Evolutionary conservation across 139 green algal species (phyloP), one percentile per base, ranked within the genome.

Genomic region (Picochlorum costavermella): DNA sequence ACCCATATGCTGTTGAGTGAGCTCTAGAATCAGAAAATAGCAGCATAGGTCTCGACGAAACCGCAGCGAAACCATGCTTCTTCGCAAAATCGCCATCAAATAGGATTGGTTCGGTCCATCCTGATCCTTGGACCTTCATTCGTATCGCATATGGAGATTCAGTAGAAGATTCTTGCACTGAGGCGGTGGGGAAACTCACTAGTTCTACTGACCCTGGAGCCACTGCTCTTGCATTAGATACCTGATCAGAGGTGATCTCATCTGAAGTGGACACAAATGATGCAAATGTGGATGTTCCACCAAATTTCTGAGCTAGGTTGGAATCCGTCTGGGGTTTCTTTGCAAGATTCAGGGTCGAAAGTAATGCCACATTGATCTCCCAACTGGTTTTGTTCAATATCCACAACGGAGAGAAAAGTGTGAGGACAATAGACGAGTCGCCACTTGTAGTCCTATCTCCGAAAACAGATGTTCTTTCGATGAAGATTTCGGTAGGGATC

Each of bases 1-100:
- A 63, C 73, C 88, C 83, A 59, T 86, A 63, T 50, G 84, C 55
- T 17, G 63, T 63, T 50, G 76, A 70, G 13, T 70, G 72, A 30
- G 75, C 68, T 10, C 37, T 56, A 43, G 67, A 64, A 29, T 56
- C 29, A 9, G 74, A 77, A 3, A 60, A 68, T 16, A 83, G 61
- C 33, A 83, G 69, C 33, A 81, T 58, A 14, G 78, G 72, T 60
- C 74, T 50, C 8, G 50, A 37, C 17, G 65, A 63, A 17, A 61
- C 61, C 16, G 63, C 46, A 28, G 64, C n/a, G 50, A 67, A 17
- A 14, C 53, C 48, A 12, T 71, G 60, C 2, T 63, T 69, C 13
- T 3, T 57, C 31, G 37, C 33, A 40, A 37, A 20, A 28, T 26
- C 2, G 9, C 56, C 60, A 44, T 84, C 75, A 51, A 85, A 64